Evolutionary conservation across 2,329 filamentous ascomycete genomes (phyloP).

Genomic region (Beauveria sp.): DNA sequence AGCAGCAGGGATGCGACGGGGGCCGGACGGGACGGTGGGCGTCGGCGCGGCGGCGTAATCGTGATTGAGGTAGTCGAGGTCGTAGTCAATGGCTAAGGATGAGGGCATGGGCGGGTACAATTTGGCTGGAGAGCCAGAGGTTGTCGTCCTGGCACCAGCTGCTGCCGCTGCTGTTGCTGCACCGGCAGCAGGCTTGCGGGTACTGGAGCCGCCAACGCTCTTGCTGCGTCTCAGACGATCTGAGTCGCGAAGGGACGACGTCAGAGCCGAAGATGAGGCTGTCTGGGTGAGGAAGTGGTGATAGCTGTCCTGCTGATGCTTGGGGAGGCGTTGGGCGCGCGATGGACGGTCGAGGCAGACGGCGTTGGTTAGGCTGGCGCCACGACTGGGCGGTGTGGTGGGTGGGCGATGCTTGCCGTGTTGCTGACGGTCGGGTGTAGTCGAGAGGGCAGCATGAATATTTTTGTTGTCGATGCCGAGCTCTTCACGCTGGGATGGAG

Average conservation of each 20-base stretch:
- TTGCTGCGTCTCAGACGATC: slow-evolving; percentile 18
- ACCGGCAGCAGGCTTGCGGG: neutral
- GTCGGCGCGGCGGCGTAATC: slow-evolving; percentile 9
- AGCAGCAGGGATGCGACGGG: neutral
- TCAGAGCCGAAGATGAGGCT: neutral
- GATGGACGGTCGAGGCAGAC: neutral
- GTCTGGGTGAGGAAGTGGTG: slow-evolving; percentile 2
- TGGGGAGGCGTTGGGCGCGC: neutral
- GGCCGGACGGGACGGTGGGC: slow-evolving; percentile 2
- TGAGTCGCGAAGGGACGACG: neutral
- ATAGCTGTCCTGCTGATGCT: slow-evolving; percentile 1
- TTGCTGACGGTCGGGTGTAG: neutral
- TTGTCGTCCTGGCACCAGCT: neutral
- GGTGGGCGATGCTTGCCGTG: neutral
- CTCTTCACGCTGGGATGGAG: neutral
- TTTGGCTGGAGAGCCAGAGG: neutral
- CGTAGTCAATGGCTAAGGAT: slow-evolving; percentile 13
- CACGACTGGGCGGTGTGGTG: slow-evolving; percentile 1
- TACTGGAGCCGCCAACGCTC: slow-evolving; percentile 13
- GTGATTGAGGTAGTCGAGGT: slow-evolving; percentile 6
- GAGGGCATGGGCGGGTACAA: slow-evolving; percentile 3
- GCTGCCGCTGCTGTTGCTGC: neutral
- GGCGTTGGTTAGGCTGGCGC: neutral
- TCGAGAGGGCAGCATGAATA: neutral
- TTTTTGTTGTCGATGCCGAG: neutral